A percentile compares a stretch with the other conserved stretches of the same genome.
phyloP scores from a whole-genome alignment of 257 asterid genomes.

The Phtheirospermum japonicum region DNA sequence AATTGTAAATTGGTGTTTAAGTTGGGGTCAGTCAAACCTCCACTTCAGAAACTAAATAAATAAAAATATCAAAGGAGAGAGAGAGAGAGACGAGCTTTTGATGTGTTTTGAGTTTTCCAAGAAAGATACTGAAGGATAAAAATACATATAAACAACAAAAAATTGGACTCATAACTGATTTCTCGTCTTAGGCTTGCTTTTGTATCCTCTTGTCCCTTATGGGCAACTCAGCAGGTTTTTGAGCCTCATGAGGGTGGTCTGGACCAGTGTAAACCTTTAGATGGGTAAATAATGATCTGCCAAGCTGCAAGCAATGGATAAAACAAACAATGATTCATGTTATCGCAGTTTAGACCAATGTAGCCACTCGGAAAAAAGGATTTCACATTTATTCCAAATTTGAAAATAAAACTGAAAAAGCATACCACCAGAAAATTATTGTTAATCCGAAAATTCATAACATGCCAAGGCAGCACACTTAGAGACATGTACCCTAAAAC shows the following conservation, averaged over 20 bases:
- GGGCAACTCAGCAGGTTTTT: constrained; percentile 73
- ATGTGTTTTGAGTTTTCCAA: constrained; percentile 18
- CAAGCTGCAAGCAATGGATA: constrained; percentile 61
- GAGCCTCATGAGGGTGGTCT: constrained; percentile 96
- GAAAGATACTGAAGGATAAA: not conserved
- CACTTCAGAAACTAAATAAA: no score
- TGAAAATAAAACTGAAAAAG: no score
- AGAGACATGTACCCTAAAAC: no score
- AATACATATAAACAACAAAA: constrained; percentile 27
- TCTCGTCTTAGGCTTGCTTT: constrained; percentile 37
- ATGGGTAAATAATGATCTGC: constrained; percentile 77
- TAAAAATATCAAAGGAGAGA: no score
- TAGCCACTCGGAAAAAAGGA: not conserved
- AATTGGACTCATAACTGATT: not conserved
- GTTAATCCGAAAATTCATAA: no score
- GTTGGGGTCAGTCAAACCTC: no score
- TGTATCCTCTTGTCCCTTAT: constrained; percentile 81
- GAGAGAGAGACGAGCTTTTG: no score
- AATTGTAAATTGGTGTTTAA: no score
- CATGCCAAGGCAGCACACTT: no score
- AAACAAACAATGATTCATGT: not conserved
- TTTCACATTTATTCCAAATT: not conserved
- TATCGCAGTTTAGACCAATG: not conserved
- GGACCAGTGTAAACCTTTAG: constrained; percentile 89
- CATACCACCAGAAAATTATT: no score